Conservation (phyloP, 257 asterid species). For the Phtheirospermum japonicum region DNA sequence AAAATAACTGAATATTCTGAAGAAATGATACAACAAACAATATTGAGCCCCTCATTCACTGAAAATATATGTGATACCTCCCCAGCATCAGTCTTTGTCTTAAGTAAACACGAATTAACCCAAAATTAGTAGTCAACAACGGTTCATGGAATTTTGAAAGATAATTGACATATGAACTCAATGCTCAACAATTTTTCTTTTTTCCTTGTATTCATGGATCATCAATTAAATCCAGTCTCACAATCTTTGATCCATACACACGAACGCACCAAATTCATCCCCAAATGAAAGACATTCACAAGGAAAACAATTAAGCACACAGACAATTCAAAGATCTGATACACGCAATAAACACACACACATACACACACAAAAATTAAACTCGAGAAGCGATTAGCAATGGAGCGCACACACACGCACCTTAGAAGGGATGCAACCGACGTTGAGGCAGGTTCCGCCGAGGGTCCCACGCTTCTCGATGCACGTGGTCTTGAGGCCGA, state of each 20-base stretch:
- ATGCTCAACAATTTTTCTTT: slow-evolving; percentile 3
- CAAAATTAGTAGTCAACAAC: slow-evolving; percentile 6
- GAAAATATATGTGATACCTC: slow-evolving; percentile 5
- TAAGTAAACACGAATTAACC: slow-evolving; percentile 5
- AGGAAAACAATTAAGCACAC: neutral
- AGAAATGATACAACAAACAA: neutral
- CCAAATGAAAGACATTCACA: neutral
- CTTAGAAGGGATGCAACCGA: slow-evolving; percentile 79
- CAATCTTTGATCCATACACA: neutral
- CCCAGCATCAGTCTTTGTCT: slow-evolving; percentile 1
- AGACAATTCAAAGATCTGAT: neutral
- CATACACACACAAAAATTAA: neutral
- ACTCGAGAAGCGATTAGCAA: slow-evolving; percentile 3
- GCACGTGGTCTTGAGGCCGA: slow-evolving; percentile 96
- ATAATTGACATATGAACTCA: slow-evolving; percentile 4
- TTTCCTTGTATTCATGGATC: neutral
- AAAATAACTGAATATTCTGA: neutral
- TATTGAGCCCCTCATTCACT: neutral
- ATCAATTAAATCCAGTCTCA: slow-evolving; percentile 13
- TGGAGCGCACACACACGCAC: neutral
- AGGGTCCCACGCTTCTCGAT: slow-evolving; percentile 96
- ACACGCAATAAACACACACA: neutral
- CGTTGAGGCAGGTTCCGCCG: slow-evolving; percentile 98
- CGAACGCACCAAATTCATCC: slow-evolving; percentile 15
- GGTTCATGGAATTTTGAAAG: slow-evolving; percentile 12